Base-by-base conservation (phyloP, 2,329 filamentous ascomycete genomes). In the Neonectria coccinea region DNA sequence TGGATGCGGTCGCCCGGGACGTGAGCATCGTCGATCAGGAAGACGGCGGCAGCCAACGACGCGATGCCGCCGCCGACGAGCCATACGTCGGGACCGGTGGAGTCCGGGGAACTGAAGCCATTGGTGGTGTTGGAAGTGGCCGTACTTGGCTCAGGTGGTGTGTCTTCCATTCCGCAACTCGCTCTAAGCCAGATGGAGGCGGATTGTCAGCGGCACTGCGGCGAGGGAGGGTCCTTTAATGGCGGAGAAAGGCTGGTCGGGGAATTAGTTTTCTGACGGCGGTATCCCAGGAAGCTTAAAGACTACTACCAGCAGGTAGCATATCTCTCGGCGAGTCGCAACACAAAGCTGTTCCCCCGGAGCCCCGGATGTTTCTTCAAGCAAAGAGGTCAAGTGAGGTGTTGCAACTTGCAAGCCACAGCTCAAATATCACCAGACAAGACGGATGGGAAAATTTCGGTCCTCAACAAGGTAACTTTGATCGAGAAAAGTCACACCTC, bases 41-140 rank as follows among this genome's bases (percentile, higher is more conserved):
- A 74, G 9, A 74, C 61, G 2, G 72, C 72, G 5, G 72, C 72
- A 22, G 72, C 72, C 12, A 74, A 64, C 4, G 72, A 73, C 7
- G 72, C 67, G 33, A 74, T 74, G 6, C 72, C 72, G 20, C 72
- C 72, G 12, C 72, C 72, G n/a, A 74, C 71, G 25, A 74, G 72
- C 70, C 70, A 74, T 4, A 74, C 62, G 57, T 74, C 62, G 39
- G 70, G 67, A 1, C 48, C 31, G 5, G 58, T 62, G 8, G 51
- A 12, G 48, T 60, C 59, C 11, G 4, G 36, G 7, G 54, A 31
- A 18, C 42, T 25, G 29, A 54, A 50, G 6, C 59, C 68, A 60
- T 70, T 65, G 62, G 60, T 61, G 18, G 63, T 66, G 39, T 61
- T 58, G 2, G 62, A 42, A 60, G 5, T 59, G 64, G 48, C 70